Percentiles rank a stretch among this genome's conserved stretches.
These are phyloP conservation scores for Phytopythium litorale DNA, from an alignment of 352 stramenopile species.

Conservation along the genomic window DNA sequence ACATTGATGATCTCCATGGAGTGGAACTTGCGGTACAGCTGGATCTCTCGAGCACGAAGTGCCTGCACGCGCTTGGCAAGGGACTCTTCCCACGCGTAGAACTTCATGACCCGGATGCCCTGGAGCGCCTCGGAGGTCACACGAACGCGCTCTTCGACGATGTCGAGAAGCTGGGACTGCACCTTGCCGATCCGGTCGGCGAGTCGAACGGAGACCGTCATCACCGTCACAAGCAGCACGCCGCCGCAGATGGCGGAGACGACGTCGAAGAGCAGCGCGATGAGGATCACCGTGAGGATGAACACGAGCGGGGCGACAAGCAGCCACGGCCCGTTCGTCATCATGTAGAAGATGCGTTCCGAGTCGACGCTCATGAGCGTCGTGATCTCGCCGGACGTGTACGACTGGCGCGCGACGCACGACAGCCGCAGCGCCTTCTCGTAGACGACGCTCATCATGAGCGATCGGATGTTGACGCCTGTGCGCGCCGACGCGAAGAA, in stretches of 20 bases:
- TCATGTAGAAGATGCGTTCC: constrained; percentile 31
- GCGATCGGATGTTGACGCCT: constrained; percentile 31
- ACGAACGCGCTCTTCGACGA: constrained; percentile 82
- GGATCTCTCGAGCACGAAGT: constrained; percentile 41
- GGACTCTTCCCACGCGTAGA: constrained; percentile 82
- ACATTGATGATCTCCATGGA: constrained; percentile 56
- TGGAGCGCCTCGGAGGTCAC: constrained; percentile 91
- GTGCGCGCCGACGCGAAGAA: constrained; percentile 32
- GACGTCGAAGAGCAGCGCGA: constrained; percentile 23
- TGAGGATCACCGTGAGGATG: constrained; percentile 21
- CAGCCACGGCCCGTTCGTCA: constrained; percentile 28
- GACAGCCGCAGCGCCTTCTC: constrained; percentile 57
- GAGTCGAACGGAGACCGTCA: constrained; percentile 1
- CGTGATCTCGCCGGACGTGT: constrained; percentile 36
- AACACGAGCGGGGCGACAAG: constrained; percentile 21
- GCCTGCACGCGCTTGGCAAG: constrained; percentile 35
- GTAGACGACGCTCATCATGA: constrained; percentile 38
- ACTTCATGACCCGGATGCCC: constrained; percentile 89
- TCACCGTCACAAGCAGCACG: constrained; percentile 17
- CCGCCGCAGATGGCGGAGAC: constrained; percentile 14
- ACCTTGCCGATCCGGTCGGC: constrained; percentile 6
- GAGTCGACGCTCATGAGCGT: constrained; percentile 44
- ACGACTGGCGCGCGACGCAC: constrained; percentile 29
- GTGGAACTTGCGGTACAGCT: constrained; percentile 50
- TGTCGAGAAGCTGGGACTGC: constrained; percentile 6